A percentile compares a stretch with the other conserved stretches of the same genome.
Conservation (phyloP, 1,284 basidiomycete species). For the Psilocybe mexicana region DNA sequence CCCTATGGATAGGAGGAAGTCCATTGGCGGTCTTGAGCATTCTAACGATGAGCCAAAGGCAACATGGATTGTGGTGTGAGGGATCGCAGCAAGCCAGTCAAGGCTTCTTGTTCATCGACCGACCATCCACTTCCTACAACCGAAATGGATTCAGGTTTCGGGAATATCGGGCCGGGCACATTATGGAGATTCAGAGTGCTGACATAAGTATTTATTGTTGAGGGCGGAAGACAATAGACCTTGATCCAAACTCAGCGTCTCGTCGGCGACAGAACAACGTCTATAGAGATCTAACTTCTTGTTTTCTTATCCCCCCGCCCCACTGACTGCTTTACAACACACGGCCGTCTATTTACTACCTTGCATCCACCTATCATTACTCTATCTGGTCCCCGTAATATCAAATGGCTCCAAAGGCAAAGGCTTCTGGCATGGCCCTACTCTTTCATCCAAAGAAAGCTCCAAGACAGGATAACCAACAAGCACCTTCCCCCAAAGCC, state of each 20-base stretch:
- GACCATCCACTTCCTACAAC: not conserved
- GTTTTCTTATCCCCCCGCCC: not conserved
- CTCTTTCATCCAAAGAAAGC: slow-evolving; percentile 59
- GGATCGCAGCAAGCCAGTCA: not conserved
- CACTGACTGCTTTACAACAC: not conserved
- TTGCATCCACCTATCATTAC: not conserved
- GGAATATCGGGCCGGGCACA: not conserved
- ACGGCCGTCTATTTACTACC: not conserved
- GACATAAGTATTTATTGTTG: not conserved
- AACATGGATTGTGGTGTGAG: slow-evolving; percentile 9
- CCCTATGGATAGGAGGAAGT: slow-evolving; percentile 9
- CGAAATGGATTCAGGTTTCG: not conserved
- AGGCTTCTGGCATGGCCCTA: slow-evolving; percentile 34
- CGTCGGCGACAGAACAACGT: not conserved
- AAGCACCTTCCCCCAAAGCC: slow-evolving; percentile 33
- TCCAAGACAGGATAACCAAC: slow-evolving; percentile 34
- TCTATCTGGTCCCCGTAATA: not conserved
- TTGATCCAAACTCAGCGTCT: not conserved
- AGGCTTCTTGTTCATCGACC: slow-evolving; percentile 1
- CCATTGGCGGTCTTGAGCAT: slow-evolving; percentile 22
- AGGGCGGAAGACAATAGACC: not conserved
- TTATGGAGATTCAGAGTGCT: not conserved
- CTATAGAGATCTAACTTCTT: not conserved
- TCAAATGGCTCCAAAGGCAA: slow-evolving; percentile 43
- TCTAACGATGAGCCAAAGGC: slow-evolving; percentile 10